These are phyloP conservation scores for Gamarada debralockiae DNA, from an alignment of 495 filamentous ascomycete species.

Conservation along the genomic window DNA sequence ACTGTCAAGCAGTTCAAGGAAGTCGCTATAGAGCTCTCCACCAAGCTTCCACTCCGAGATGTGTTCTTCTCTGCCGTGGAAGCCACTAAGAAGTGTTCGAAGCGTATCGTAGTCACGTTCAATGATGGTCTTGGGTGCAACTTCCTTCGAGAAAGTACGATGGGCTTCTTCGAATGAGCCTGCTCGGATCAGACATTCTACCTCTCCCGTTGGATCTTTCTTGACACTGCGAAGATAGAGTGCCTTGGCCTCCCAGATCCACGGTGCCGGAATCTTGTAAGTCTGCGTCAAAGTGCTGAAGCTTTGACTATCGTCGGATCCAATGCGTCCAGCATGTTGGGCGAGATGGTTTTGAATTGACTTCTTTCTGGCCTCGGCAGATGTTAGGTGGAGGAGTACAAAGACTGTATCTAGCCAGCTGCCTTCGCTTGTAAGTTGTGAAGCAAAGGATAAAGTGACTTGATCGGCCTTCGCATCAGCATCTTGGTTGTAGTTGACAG, in stretches of 20 bases:
- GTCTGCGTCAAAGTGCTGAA: constrained; percentile 57
- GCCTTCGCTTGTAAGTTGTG: constrained; percentile 62
- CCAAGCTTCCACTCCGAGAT: constrained; percentile 65
- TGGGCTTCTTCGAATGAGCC: constrained; percentile 78
- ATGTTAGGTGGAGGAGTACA: constrained; percentile 72
- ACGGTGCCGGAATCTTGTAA: constrained; percentile 64
- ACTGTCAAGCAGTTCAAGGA: constrained; percentile 51
- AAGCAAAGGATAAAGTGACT: constrained; percentile 65
- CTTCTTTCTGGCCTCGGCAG: constrained; percentile 55
- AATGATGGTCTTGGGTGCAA: constrained; percentile 77
- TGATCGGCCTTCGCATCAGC: constrained; percentile 56
- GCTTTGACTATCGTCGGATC: constrained; percentile 41
- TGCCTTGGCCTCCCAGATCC: constrained; percentile 88
- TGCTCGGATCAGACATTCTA: constrained; percentile 71
- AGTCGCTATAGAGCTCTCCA: constrained; percentile 80
- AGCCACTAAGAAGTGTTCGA: constrained; percentile 59
- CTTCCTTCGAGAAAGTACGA: constrained; percentile 67
- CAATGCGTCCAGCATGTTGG: constrained; percentile 56
- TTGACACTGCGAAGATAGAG: constrained; percentile 67
- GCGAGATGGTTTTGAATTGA: constrained; percentile 68
- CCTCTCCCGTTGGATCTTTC: constrained; percentile 60
- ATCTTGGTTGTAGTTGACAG: constrained; percentile 36
- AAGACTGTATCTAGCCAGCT: constrained; percentile 69
- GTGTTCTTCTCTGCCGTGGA: constrained; percentile 46
- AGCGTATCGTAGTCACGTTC: constrained; percentile 67